A percentile compares a stretch with the other conserved stretches of the same genome.
These are phyloP conservation scores for Trametes cingulata DNA, from an alignment of 768 basidiomycete species.

Conservation along the genomic window DNA sequence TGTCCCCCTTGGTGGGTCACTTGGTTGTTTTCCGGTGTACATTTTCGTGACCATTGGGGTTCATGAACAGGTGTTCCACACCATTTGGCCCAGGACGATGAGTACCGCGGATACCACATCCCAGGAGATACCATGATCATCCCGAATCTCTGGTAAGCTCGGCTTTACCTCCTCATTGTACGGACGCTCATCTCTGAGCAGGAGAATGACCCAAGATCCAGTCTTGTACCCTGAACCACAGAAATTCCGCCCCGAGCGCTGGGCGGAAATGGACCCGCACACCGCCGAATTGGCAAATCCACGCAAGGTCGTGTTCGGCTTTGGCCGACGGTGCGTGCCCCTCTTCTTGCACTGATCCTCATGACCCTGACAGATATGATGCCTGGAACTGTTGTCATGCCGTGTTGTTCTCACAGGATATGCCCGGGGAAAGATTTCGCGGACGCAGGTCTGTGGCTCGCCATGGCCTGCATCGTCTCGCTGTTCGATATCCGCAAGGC, in stretches of 20 bases:
- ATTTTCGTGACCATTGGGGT: too few relatives aligned
- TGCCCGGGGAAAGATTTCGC: slow-evolving; percentile 60
- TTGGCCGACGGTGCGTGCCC: slow-evolving; percentile 44
- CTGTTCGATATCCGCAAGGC: slow-evolving; percentile 46
- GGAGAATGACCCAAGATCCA: slow-evolving; percentile 32
- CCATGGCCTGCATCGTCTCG: slow-evolving; percentile 45
- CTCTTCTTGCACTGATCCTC: not conserved
- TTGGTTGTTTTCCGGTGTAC: too few relatives aligned
- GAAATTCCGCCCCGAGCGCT: slow-evolving; percentile 52
- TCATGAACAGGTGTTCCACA: slow-evolving; percentile 31
- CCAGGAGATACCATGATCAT: slow-evolving; percentile 26
- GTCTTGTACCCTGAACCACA: slow-evolving; percentile 44
- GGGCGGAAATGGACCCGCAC: slow-evolving; percentile 39
- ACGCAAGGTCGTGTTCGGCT: slow-evolving; percentile 53
- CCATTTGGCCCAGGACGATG: slow-evolving; percentile 23
- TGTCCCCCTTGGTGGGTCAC: slow-evolving; percentile 19
- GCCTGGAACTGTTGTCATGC: not conserved
- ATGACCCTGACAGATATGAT: not conserved
- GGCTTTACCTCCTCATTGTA: not conserved
- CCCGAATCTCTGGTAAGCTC: slow-evolving; percentile 23
- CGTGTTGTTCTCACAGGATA: slow-evolving; percentile 33
- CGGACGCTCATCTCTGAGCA: slow-evolving; percentile 8
- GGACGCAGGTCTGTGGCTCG: slow-evolving; percentile 47
- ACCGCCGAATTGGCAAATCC: slow-evolving; percentile 39
- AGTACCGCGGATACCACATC: slow-evolving; percentile 27